Base-by-base conservation (phyloP, 345 rosid species). In the Eucalyptus sp. region DNA sequence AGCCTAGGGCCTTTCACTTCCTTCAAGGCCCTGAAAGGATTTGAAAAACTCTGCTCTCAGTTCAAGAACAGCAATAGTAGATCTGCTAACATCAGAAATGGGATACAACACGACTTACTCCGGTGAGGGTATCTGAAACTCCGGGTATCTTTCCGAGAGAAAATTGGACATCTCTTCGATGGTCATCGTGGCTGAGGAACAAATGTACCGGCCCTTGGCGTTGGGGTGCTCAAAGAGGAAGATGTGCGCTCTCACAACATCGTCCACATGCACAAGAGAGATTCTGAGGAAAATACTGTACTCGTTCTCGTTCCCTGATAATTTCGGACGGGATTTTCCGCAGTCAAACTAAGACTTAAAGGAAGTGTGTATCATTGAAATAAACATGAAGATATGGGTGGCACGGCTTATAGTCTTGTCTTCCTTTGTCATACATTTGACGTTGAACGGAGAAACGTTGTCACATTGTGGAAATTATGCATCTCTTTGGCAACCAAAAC, bases 131-230 rank as follows among this genome's bases (percentile, higher is more conserved):
- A 91, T 85, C 22, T 89, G 71, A 29, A 83, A 91, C 41, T 92
- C 90, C 1, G 94, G 93, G 22, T 91, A 91, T 43, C 90, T 92
- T 17, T 90, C 51, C 24, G 91, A 71, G 2, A 94, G 92, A 81
- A 89, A 80, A 62, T 87, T 62, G 16, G 90, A 76, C 90, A 94
- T 46, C 8, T 91, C 90, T 37, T 86, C 76, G 43, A 90, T 88
- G 14, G 92, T 89, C 7, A 92, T 5, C 4, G 4, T 44, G n/a
- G 87, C n/a, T 1, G 93, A 87, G 29, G 94, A 92, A 90, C 94
- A 94, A 44, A 86, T 90, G 58, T 93, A 89, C 48, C 96, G 92
- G 44, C 93, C 96, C 50, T 91, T 87, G 37, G 93, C 93, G 6
- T 90, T 12, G 2, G 92, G 86, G 84, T 87, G n/a, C 51, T 95